These are phyloP conservation scores for Candida insectalens DNA, from an alignment of 805 yeast species.

Conservation along the genomic window DNA sequence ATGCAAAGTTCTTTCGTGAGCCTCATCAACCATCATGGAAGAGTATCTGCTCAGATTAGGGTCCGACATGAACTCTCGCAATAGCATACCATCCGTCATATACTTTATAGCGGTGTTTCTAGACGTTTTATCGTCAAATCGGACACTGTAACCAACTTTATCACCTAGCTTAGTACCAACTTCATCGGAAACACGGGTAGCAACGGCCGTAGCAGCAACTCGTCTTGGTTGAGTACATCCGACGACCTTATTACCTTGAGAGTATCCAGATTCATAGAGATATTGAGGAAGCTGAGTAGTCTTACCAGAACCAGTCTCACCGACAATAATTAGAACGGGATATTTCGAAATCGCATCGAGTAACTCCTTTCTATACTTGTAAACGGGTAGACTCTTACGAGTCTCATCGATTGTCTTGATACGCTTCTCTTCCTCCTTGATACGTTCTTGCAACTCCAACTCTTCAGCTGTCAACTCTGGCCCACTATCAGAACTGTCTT, in stretches of 20 bases:
- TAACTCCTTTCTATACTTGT: constrained; percentile 46
- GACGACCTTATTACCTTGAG: constrained; percentile 38
- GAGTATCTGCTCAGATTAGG: constrained; percentile 61
- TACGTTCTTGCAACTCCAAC: constrained; percentile 23
- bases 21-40: constrained; percentile 91
- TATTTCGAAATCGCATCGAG: constrained; percentile 48
- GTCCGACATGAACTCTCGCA: constrained; percentile 75
- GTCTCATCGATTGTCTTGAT: constrained; percentile 35
- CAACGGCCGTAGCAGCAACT: constrained; percentile 90
- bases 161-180: constrained; percentile 72
- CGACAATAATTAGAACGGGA: constrained; percentile 77
- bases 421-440: constrained; percentile 26
- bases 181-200: constrained; percentile 86
- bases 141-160: constrained; percentile 79
- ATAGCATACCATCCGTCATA: constrained; percentile 92
- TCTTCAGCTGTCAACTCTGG: constrained; percentile 18
- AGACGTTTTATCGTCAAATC: constrained; percentile 76
- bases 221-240: constrained; percentile 94
- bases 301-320: constrained; percentile 96
- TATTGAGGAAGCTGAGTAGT: constrained; percentile 92
- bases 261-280: constrained; percentile 72
- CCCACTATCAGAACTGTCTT: constrained; percentile 23
- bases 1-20: constrained; percentile 92
- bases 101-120: constrained; percentile 69
- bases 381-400: constrained; percentile 69